Base-by-base conservation (phyloP, 2,329 filamentous ascomycete species). In the Whalleya microplaca region DNA sequence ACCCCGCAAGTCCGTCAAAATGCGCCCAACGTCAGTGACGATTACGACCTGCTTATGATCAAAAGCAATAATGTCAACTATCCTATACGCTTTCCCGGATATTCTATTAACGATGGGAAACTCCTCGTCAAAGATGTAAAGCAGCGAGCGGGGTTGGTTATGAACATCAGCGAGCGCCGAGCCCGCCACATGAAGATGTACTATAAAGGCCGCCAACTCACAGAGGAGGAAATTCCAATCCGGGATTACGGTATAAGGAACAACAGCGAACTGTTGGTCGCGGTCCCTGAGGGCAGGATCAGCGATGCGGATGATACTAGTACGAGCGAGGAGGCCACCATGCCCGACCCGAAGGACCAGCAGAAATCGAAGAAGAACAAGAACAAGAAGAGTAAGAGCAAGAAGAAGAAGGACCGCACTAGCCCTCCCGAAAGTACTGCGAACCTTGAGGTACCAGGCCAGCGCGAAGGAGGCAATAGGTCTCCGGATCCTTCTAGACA, bases 21-120 rank as follows among this genome's bases (percentile, higher is more conserved):
- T 4, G 69, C 72, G 2, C 69, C 71, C 61, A 75, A 48, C 16
- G 44, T 59, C 14, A 54, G 71, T 62, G 75, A 64, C 68, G 87
- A 90, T 60, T 89, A 90, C 58, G 90, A 93, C 67, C 78, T 91
- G 10, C 75, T 93, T 27, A 73, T 90, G 40, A 82, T 92, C 73
- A 89, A 88, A 73, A 82, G 87, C 73, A 85, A 86, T 70, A 82
- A 83, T 53, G 76, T 84, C 52, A 84, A 83, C 45, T 89, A 90
- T 67, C 83, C 86, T 0, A 82, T 88, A 45, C 86, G 88, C 66
- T 93, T 93, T 66, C 88, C 90, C 0, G 87, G 87, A 12, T 90
- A 88, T 72, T 84, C 86, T 56, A 92, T 94, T 67, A 87, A 85
- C 55, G 87, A 91, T 69, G 89, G 89, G 45, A 87, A 89, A 68